These are phyloP conservation scores for Serendipita sp. DNA, from an alignment of 768 basidiomycete genomes.

Conservation along the genomic window DNA sequence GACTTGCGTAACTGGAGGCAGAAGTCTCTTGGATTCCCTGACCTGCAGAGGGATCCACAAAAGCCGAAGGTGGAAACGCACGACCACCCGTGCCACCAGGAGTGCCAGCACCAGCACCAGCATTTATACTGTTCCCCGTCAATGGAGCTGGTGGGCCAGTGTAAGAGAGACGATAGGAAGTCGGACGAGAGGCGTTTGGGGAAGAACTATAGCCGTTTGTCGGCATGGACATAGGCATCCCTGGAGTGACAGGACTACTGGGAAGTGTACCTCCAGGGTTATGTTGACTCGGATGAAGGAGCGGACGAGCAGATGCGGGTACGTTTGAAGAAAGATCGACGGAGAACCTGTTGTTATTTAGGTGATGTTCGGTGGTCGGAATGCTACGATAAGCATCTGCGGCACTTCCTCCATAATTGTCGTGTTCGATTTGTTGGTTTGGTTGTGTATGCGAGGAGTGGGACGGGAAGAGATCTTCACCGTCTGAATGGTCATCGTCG, in stretches of 20 bases:
- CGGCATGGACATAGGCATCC: neutral
- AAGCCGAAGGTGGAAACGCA: neutral
- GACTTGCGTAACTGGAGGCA: neutral
- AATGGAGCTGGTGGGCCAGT: neutral
- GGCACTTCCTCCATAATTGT: neutral
- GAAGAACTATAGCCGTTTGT: neutral
- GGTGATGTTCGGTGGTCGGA: neutral
- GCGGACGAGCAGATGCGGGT: neutral
- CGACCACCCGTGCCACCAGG: neutral
- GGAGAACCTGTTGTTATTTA: neutral
- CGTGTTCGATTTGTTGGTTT: neutral
- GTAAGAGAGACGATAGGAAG: neutral
- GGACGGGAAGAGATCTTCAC: conserved; percentile 3
- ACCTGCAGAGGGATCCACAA: neutral
- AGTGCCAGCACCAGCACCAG: too few species aligned
- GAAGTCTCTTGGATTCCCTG: neutral
- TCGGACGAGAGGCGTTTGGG: neutral
- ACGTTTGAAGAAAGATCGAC: neutral
- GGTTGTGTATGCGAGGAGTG: neutral
- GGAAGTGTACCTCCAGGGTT: too few species aligned
- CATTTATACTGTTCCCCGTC: neutral
- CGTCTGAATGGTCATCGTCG: conserved; percentile 2
- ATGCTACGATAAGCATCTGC: conserved; percentile 4
- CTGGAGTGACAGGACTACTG: too few species aligned
- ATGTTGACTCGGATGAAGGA: neutral